phyloP scores from a whole-genome alignment of 306 rosid genomes.

The Purshia tridentata region DNA sequence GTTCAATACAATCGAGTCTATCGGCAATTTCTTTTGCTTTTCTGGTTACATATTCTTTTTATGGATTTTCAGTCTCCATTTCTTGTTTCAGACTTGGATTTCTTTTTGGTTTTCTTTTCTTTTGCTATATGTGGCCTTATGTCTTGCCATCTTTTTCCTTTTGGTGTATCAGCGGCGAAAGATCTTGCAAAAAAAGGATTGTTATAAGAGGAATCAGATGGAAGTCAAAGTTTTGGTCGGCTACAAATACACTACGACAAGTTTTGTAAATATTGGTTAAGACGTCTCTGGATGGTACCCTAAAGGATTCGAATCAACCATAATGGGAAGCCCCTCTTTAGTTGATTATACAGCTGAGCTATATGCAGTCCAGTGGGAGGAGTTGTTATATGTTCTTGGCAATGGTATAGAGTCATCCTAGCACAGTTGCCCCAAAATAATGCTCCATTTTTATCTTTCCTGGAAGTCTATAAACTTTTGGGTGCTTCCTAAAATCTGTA shows the following conservation, averaged over 20 bases:
- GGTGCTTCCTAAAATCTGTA: neutral
- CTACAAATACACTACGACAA: neutral
- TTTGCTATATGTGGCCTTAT: neutral
- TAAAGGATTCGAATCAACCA: slow-evolving; percentile 19
- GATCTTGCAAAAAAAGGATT: slow-evolving; percentile 52
- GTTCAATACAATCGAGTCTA: neutral
- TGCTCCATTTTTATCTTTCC: neutral
- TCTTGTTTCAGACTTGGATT: neutral
- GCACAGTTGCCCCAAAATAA: neutral
- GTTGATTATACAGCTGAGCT: neutral
- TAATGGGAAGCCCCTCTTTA: neutral
- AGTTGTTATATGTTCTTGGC: neutral
- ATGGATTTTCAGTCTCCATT: neutral
- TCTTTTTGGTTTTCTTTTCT: neutral
- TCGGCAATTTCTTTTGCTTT: neutral
- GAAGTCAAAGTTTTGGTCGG: slow-evolving; percentile 31
- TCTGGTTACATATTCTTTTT: neutral
- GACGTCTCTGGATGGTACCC: slow-evolving; percentile 15
- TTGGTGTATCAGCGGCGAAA: slow-evolving; percentile 50
- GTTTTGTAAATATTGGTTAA: slow-evolving; percentile 35
- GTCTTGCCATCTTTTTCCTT: slow-evolving; percentile 1
- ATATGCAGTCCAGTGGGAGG: neutral
- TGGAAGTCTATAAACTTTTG: neutral
- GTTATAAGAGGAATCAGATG: slow-evolving; percentile 34
- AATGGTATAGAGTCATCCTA: slow-evolving; percentile 7